Percentiles rank a stretch among this genome's conserved stretches.
These are phyloP conservation scores for Protostelium mycophagum DNA, from an alignment of 78 protist genomes.

Conservation along the genomic window DNA sequence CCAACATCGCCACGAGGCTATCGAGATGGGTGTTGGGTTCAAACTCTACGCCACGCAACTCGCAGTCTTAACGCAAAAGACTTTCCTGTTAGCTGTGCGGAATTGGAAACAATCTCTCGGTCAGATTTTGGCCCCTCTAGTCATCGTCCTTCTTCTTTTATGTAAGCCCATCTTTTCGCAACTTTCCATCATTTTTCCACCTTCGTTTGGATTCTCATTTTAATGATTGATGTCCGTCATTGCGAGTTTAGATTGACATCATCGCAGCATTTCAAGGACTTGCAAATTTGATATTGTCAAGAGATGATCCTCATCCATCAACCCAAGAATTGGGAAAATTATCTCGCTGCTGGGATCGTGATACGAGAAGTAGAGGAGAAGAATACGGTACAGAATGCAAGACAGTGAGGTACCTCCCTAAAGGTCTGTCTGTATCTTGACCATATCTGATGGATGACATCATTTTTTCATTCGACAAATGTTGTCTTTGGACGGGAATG, in stretches of 20 bases:
- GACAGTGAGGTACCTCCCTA: not conserved
- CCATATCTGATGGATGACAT: too few relatives aligned
- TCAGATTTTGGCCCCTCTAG: not conserved
- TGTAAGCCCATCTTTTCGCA: not conserved
- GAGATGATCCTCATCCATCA: not conserved
- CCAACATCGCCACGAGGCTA: too few relatives aligned
- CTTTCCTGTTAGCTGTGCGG: not conserved
- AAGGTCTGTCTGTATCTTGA: not conserved
- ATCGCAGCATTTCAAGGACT: not conserved
- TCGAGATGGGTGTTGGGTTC: too few relatives aligned
- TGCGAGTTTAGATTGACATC: too few relatives aligned
- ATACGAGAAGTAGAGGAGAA: not conserved
- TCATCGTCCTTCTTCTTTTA: not conserved
- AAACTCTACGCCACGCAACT: not conserved
- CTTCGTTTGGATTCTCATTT: too few relatives aligned
- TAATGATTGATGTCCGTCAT: too few relatives aligned
- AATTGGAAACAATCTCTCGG: not conserved
- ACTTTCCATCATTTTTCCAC: not conserved
- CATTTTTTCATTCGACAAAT: not conserved
- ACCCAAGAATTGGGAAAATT: not conserved
- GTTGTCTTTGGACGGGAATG: too few relatives aligned
- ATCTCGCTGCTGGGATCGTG: not conserved
- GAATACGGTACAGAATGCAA: not conserved
- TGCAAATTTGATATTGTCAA: not conserved
- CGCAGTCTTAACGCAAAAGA: not conserved